Evolutionary conservation across 192 early-diverging fungal genomes (phyloP).

Genomic region (Dimargaris verticillata): DNA sequence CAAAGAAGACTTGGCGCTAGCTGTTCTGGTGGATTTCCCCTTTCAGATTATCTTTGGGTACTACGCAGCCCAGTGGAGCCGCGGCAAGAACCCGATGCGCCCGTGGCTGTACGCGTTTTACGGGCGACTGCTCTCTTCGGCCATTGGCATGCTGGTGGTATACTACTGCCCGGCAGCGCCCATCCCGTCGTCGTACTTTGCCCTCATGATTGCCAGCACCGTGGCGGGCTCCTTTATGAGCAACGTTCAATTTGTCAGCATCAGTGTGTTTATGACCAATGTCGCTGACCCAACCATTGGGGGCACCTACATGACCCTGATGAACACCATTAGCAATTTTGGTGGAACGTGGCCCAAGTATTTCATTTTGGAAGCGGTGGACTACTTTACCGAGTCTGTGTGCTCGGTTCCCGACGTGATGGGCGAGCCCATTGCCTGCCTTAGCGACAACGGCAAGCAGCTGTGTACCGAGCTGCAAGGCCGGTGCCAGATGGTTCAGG

Average conservation of each 20-base stretch:
- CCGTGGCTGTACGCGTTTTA: slow-evolving; percentile 90
- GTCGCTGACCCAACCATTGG: slow-evolving; percentile 93
- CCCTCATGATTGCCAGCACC: slow-evolving; percentile 56
- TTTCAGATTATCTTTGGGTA: slow-evolving; percentile 95
- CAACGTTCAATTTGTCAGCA: slow-evolving; percentile 90
- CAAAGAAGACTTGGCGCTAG: slow-evolving; percentile 86
- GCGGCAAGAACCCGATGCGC: slow-evolving; percentile 60
- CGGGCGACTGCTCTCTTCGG: slow-evolving; percentile 62
- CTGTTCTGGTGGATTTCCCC: slow-evolving; percentile 90
- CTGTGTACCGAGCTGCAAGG: slow-evolving; percentile 48
- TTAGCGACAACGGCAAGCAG: slow-evolving; percentile 39
- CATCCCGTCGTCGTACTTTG: slow-evolving; percentile 51
- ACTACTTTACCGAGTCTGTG: slow-evolving; percentile 65
- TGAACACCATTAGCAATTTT: slow-evolving; percentile 91
- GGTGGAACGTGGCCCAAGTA: slow-evolving; percentile 94
- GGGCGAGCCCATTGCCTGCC: slow-evolving; percentile 36
- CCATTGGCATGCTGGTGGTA: slow-evolving; percentile 72
- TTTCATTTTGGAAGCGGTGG: slow-evolving; percentile 83
- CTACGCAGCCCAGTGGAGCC: slow-evolving; percentile 92
- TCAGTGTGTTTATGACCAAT: slow-evolving; percentile 86
- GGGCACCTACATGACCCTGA: slow-evolving; percentile 72
- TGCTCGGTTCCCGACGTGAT: slow-evolving; percentile 37
- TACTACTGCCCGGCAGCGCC: slow-evolving; percentile 52
- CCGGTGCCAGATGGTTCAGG: slow-evolving; percentile 43
- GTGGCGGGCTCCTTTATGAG: slow-evolving; percentile 75